Percentiles rank a stretch among this genome's conserved stretches.
These are phyloP conservation scores for Paraphaeosphaeria sporulosa DNA, from an alignment of 2,329 filamentous ascomycete species.

Conservation along the genomic window DNA sequence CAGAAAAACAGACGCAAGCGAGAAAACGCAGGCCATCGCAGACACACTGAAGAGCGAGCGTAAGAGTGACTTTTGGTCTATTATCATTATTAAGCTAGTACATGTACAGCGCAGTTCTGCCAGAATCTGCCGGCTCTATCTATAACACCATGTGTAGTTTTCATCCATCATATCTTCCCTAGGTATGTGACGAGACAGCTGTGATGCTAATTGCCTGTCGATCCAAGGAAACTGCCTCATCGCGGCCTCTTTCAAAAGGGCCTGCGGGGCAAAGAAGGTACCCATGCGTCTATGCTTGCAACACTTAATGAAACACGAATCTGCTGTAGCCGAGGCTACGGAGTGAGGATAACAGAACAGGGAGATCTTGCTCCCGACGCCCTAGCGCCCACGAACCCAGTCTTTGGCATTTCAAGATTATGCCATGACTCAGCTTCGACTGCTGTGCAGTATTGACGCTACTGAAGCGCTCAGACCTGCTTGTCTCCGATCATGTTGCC, in stretches of 20 bases:
- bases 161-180: slow-evolving; percentile 38
- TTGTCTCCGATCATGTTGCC: slow-evolving; percentile 46
- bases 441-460: slow-evolving; percentile 1
- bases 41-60: not conserved
- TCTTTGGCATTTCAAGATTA: not conserved
- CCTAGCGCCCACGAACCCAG: slow-evolving; percentile 12
- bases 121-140: slow-evolving; percentile 39
- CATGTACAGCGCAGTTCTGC: slow-evolving; percentile 31
- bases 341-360: slow-evolving; percentile 39
- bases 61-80: slow-evolving; percentile 16
- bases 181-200: slow-evolving; percentile 29
- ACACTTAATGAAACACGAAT: slow-evolving; percentile 33
- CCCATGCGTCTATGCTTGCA: slow-evolving; percentile 45
- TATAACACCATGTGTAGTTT: slow-evolving; percentile 40
- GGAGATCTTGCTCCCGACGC: slow-evolving; percentile 30
- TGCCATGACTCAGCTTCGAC: not conserved
- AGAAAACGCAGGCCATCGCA: not conserved
- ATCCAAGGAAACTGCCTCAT: slow-evolving; percentile 24
- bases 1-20: slow-evolving; percentile 17
- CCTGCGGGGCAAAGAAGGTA: slow-evolving; percentile 30
- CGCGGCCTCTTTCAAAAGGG: slow-evolving; percentile 23
- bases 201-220: slow-evolving; percentile 23
- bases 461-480: slow-evolving; percentile 21
- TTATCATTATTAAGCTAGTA: slow-evolving; percentile 47
- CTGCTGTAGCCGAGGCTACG: slow-evolving; percentile 29